Evolutionary conservation across 176 grass and related monocot genomes (phyloP).

Genomic region (Miscanthus lutarioriparius): DNA sequence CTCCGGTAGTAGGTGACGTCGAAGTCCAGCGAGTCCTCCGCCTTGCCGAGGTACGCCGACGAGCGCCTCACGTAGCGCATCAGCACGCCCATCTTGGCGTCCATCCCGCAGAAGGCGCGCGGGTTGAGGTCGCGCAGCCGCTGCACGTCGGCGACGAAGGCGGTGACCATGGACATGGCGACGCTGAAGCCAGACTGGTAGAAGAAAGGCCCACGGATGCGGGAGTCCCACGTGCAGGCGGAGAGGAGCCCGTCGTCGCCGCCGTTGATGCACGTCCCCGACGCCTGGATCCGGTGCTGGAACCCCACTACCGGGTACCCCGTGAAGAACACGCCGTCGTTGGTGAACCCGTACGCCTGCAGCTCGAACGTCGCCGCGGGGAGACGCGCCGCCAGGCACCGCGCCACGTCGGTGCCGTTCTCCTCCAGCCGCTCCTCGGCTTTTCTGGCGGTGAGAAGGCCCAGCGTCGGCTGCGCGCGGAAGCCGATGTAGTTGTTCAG

Average conservation of each 20-base stretch:
- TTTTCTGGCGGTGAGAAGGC: background rate
- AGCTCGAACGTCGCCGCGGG: background rate
- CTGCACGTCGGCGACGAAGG: constrained; percentile 52
- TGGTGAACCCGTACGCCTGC: constrained; percentile 24
- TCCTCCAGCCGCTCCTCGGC: background rate
- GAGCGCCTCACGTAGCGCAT: constrained; percentile 53
- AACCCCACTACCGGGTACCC: constrained; percentile 57
- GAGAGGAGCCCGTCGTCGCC: constrained; percentile 40
- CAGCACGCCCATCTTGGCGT: constrained; percentile 44
- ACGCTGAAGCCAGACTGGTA: constrained; percentile 49
- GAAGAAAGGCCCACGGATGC: constrained; percentile 39
- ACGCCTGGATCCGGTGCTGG: constrained; percentile 52
- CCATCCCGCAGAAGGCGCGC: constrained; percentile 38
- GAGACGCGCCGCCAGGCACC: background rate
- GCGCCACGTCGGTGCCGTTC: background rate
- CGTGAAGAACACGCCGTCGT: constrained; percentile 45
- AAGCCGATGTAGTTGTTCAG: background rate
- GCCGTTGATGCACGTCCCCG: constrained; percentile 29
- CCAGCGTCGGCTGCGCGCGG: constrained; percentile 14
- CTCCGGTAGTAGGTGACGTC: constrained; percentile 66
- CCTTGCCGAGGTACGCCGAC: constrained; percentile 54
- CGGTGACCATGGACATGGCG: constrained; percentile 17
- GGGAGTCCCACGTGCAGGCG: constrained; percentile 37
- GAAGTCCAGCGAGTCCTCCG: constrained; percentile 49
- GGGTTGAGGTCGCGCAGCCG: constrained; percentile 53